phyloP scores from a whole-genome alignment of 441 rosid genomes.

The Cnidoscolus chayamansa region DNA sequence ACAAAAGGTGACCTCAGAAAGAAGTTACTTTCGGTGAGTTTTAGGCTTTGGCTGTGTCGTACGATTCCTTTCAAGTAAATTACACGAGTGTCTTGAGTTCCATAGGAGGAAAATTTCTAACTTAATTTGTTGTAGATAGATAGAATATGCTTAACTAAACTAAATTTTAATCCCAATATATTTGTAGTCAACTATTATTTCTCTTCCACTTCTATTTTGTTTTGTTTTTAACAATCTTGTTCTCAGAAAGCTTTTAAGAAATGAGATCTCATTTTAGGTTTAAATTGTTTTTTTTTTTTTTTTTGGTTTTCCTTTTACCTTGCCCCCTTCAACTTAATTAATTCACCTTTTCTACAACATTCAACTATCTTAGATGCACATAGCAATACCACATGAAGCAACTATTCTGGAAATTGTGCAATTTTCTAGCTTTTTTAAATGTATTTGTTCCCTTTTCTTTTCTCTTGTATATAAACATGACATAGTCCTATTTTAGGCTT shows the following conservation, averaged over 20 bases:
- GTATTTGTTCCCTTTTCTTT: neutral
- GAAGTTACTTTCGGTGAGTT: slow-evolving; percentile 82
- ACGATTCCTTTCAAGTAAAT: neutral
- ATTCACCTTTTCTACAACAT: neutral
- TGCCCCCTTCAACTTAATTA: neutral
- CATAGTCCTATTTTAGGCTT: no score
- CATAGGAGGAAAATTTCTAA: neutral
- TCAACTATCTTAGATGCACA: neutral
- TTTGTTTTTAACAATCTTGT: neutral
- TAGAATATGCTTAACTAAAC: neutral
- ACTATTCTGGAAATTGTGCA: neutral
- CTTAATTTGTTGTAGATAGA: neutral
- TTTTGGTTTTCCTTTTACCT: neutral
- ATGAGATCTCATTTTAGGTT: neutral
- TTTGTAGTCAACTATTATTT: neutral
- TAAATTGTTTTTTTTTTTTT: neutral
- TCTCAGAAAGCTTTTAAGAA: neutral
- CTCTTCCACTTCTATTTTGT: neutral
- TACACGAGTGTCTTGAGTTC: neutral
- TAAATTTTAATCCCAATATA: neutral
- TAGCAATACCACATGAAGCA: neutral
- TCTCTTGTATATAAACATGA: neutral
- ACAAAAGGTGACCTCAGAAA: slow-evolving; percentile 67
- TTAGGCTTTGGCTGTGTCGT: neutral
- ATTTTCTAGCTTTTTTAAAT: neutral